Base-by-base conservation (phyloP, 2,329 filamentous ascomycete genomes). In the Aureobasidium lini region DNA sequence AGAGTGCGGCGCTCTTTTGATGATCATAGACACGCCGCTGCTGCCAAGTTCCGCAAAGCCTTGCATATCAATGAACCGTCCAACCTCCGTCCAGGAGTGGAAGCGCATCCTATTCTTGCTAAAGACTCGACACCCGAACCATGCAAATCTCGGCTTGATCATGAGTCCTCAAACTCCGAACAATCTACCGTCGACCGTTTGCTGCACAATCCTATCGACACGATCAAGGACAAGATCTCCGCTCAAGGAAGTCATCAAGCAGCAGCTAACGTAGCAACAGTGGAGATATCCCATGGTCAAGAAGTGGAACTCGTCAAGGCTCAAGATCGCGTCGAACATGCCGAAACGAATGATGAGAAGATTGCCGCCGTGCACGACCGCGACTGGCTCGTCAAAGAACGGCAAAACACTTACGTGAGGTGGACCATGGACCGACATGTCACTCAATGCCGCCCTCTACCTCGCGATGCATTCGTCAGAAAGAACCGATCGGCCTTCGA, bases 201-300 rank as follows among this genome's bases (percentile, higher is more conserved):
- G 6, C 2, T 67, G 1, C 66, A 68, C 8, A 59, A 67, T 47
- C 69, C 68, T 8, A 48, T 70, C 31, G 65, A 68, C 10, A 67
- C 66, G 0, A 57, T 68, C 9, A 70, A 64, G 37, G 53, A 63
- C 0, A 69, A 67, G 32, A 50, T 67, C 1, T 66, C 64, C 15
- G 60, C 59, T 18, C 64, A 67, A 16, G 62, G 66, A 16, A 66
- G 64, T 16, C 63, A 68, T n/a, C 58, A 70, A 49, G 48, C 66
- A 1, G 67, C 69, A 11, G 66, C 63, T 8, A 68, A 70, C 16
- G 63, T 71, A 18, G 66, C 65, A 67, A 76, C 83, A 10, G 86
- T 72, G 73, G 70, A 72, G 46, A 61, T 73, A 6, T 66, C 73
- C 4, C 69, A 72, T 49, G 68, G 71, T 9, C 64, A 70, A 16